These are phyloP conservation scores for Sporopachydermia quercuum DNA, from an alignment of 805 yeast genomes.

Conservation along the genomic window DNA sequence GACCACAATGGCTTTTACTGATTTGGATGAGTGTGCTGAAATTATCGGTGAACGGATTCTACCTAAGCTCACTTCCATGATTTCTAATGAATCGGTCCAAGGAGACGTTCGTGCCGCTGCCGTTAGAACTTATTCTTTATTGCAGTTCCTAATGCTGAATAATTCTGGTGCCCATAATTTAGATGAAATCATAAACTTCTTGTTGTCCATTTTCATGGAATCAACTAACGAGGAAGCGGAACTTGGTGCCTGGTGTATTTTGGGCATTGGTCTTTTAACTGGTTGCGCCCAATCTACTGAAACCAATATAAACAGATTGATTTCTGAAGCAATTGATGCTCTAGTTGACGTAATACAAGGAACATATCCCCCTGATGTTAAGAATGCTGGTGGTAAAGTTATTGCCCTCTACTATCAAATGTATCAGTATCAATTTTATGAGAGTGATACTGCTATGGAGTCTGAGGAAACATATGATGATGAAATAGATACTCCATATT, in stretches of 20 bases:
- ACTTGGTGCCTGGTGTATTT: conserved; percentile 29
- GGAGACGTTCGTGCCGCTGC: conserved; percentile 10
- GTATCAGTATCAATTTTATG: conserved; percentile 14
- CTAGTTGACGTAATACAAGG: conserved; percentile 16
- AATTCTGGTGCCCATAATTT: conserved; percentile 36
- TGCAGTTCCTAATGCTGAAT: conserved; percentile 29
- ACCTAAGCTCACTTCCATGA: background rate
- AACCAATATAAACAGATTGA: conserved; percentile 25
- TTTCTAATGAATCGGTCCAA: background rate
- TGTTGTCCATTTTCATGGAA: conserved; percentile 23
- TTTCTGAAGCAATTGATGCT: conserved; percentile 26
- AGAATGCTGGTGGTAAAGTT: conserved; percentile 40
- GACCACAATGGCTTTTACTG: background rate
- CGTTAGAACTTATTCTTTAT: conserved; percentile 15
- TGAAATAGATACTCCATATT: conserved; percentile 34
- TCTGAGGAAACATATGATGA: conserved; percentile 27
- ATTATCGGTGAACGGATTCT: background rate
- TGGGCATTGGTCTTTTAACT: conserved; percentile 30
- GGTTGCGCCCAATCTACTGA: conserved; percentile 25
- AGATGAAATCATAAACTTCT: conserved; percentile 28
- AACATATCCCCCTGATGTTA: conserved; percentile 28
- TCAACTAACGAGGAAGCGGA: conserved; percentile 24
- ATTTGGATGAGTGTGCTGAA: conserved; percentile 2
- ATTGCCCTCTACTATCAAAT: conserved; percentile 43
- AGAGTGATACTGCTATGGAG: conserved; percentile 24